These are phyloP conservation scores for Coffea eugenioides DNA, from an alignment of 257 asterid genomes.

Conservation along the genomic window DNA sequence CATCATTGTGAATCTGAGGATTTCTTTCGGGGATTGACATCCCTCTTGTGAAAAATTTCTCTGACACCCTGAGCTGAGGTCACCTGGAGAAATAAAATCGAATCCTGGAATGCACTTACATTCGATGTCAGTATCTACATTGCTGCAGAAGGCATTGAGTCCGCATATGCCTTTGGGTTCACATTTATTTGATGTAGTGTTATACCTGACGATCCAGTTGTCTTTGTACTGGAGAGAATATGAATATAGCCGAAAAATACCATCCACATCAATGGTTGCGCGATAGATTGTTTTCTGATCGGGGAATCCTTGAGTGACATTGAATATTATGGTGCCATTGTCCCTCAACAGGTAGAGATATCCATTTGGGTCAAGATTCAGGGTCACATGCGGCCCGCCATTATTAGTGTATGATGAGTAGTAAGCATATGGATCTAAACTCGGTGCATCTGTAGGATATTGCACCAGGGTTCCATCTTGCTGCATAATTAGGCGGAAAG, in stretches of 20 bases:
- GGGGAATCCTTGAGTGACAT: constrained; percentile 30
- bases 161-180: constrained; percentile 52
- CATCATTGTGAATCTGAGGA: constrained; percentile 17
- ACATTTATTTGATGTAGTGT: constrained; percentile 26
- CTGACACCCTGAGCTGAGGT: constrained; percentile 33
- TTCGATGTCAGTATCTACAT: not conserved
- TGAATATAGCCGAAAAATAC: constrained; percentile 43
- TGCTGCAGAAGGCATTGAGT: constrained; percentile 37
- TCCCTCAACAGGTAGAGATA: constrained; percentile 43
- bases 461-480: constrained; percentile 50
- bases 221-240: constrained; percentile 11
- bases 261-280: constrained; percentile 43
- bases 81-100: constrained; percentile 20
- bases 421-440: constrained; percentile 19
- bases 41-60: constrained; percentile 17
- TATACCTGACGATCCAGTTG: constrained; percentile 24
- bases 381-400: constrained; percentile 20
- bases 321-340: not conserved
- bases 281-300: constrained; percentile 21
- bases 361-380: constrained; percentile 40
- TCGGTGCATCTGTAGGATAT: constrained; percentile 30
- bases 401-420: not conserved
- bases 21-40: constrained; percentile 22
- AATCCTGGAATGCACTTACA: constrained; percentile 52
- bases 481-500: constrained; percentile 48